Conservation (phyloP, 1,284 basidiomycete genomes). For the Inonotus obliquus region DNA sequence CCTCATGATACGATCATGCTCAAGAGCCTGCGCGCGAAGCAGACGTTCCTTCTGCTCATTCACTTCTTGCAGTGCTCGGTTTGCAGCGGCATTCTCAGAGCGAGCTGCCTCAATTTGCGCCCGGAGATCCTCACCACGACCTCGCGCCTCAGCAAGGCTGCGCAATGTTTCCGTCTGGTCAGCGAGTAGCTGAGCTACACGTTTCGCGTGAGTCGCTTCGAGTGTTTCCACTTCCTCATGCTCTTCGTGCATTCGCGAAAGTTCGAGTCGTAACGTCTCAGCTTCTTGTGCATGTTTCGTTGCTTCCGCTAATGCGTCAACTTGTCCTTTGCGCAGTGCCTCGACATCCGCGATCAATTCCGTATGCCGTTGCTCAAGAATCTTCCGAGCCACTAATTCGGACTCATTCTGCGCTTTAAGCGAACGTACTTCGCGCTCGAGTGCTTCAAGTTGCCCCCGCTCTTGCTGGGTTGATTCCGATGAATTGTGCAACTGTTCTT, state of each 20-base stretch:
- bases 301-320: conserved; percentile 62
- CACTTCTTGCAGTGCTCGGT: conserved; percentile 59
- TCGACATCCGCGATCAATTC: conserved; percentile 61
- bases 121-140: conserved; percentile 68
- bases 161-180: conserved; percentile 68
- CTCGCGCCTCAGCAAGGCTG: conserved; percentile 69
- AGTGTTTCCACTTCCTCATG: conserved; percentile 71
- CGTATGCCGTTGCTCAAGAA: conserved; percentile 61
- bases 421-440: conserved; percentile 64
- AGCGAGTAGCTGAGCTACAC: conserved; percentile 60
- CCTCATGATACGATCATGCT: conserved; percentile 79
- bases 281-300: conserved; percentile 59
- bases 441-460: conserved; percentile 42
- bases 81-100: conserved; percentile 62
- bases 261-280: conserved; percentile 66
- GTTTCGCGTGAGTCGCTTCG: conserved; percentile 60
- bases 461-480: conserved; percentile 38
- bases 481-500: conserved; percentile 36
- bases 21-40: conserved; percentile 66
- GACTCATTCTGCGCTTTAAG: conserved; percentile 58
- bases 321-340: conserved; percentile 52
- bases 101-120: conserved; percentile 64
- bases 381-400: conserved; percentile 51
- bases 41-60: conserved; percentile 72
- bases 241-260: conserved; percentile 56